Evolutionary conservation across 768 basidiomycete species (phyloP), one percentile per base, ranked within the genome.

Genomic region (Tulasnella sp.): DNA sequence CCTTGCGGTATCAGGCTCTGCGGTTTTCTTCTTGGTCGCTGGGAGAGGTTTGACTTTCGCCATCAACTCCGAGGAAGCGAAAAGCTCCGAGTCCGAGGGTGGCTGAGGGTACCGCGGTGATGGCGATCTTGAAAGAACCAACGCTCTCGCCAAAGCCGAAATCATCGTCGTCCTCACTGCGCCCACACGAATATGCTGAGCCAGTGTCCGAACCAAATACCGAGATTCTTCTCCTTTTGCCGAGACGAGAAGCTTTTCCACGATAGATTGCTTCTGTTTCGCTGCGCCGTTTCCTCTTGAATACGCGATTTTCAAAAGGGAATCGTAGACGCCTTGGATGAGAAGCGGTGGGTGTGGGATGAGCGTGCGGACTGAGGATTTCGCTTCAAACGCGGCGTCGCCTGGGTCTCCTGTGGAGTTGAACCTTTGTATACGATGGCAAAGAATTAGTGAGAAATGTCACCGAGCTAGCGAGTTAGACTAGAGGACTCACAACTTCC

Each of bases 171-270:
- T 89, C 79, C 93, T 86, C 37, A 96, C 93, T 2, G 95, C 96
- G 1, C 96, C 96, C 19, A 97, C 95, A 67, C 93, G 89, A 64
- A 94, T 85, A 82, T 94, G 91, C 80, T 88, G 88, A 37, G 86
- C 89, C 36, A 96, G 85, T 2, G 88, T 93, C 49, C 93, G 87
- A 38, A 91, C 90, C 54, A 97, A 85, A 80, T 90, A 97, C 37
- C 94, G 87, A n/a, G 88, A 86, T 83, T 97, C 94, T 82, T 97
- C 96, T 31, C 94, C 96, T 77, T 86, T 88, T 0, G 95, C 91
- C 12, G 93, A 87, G 7, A 97, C 87, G n/a, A 97, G 87, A 31
- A 97, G 85, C 80, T 88, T 91, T 81, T 94, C 90, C 1, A 95
- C 91, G 22, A 93, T 85, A 49, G 88, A 89, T 71, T 92, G 91